Evolutionary conservation across 208 protist species (phyloP).

Genomic region (Leishmania arabica): DNA sequence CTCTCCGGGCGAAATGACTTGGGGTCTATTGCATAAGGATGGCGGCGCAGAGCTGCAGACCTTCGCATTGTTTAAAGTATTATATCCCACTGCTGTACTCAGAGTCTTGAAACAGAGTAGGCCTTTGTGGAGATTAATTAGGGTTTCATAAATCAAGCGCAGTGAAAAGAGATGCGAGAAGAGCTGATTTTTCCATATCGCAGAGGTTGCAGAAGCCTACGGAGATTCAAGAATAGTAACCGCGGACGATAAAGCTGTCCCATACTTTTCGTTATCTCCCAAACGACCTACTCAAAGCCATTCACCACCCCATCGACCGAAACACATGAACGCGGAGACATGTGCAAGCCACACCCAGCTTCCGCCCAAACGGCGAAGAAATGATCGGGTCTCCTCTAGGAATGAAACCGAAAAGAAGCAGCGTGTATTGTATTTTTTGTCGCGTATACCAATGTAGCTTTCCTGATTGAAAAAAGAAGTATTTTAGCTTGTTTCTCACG

Average conservation of each 20-base stretch:
- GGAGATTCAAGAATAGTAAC: not conserved
- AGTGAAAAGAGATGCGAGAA: not conserved
- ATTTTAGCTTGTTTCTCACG: not conserved
- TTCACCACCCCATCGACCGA: not conserved
- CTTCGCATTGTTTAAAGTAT: not conserved
- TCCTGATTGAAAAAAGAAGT: not conserved
- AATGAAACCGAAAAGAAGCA: not conserved
- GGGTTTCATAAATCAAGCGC: not conserved
- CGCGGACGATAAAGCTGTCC: not conserved
- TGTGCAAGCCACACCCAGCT: not conserved
- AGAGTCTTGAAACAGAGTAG: no score
- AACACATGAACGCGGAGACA: not conserved
- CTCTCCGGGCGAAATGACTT: slow-evolving; percentile 28
- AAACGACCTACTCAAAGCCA: not conserved
- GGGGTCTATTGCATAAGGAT: slow-evolving; percentile 63
- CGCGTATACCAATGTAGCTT: not conserved
- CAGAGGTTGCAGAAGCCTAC: not conserved
- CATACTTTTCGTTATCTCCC: not conserved
- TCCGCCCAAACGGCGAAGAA: not conserved
- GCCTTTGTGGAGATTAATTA: not conserved
- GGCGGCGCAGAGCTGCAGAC: slow-evolving; percentile 5
- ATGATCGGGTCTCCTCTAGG: not conserved
- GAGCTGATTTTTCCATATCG: not conserved
- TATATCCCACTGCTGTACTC: not conserved
- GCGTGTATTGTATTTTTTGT: not conserved